Evolutionary conservation across 345 rosid species (phyloP).

Genomic region (Garcia nutans): DNA sequence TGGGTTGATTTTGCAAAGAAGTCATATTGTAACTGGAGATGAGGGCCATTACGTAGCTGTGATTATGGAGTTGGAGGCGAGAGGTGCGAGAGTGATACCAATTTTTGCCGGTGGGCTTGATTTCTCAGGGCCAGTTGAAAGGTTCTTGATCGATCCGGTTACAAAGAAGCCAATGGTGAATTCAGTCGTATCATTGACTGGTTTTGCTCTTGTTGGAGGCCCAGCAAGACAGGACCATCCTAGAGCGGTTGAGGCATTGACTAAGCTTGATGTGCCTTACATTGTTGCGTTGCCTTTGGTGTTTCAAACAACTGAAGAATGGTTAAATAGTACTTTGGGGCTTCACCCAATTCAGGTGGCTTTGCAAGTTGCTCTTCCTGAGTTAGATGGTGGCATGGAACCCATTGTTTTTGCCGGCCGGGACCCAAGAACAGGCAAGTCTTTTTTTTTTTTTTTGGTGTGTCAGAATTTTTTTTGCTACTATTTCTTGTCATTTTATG

Average conservation of each 20-base stretch:
- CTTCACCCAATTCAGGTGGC: constrained; percentile 99
- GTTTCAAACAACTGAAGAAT: constrained; percentile 97
- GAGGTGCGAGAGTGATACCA: constrained; percentile 93
- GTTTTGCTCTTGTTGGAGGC: constrained; percentile 98
- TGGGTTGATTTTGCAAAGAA: constrained; percentile 88
- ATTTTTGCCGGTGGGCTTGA: constrained; percentile 94
- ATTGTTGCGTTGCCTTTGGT: constrained; percentile 90
- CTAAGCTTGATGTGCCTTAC: constrained; percentile 92
- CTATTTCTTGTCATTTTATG: neutral
- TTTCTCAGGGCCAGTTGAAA: constrained; percentile 92
- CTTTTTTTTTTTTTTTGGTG: neutral
- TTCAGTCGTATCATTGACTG: constrained; percentile 79
- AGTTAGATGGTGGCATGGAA: constrained; percentile 98
- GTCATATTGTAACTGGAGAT: constrained; percentile 97
- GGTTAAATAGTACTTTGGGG: constrained; percentile 93
- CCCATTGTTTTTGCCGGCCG: constrained; percentile 97
- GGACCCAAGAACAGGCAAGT: constrained; percentile 91
- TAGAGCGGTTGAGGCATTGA: constrained; percentile 86
- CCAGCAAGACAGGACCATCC: constrained; percentile 99
- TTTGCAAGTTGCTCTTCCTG: constrained; percentile 95
- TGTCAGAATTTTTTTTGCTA: neutral
- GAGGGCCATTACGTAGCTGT: constrained; percentile 97
- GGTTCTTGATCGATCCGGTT: constrained; percentile 60
- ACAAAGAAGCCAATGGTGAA: constrained; percentile 68
- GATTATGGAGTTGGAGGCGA: constrained; percentile 96